A percentile compares a stretch with the other conserved stretches of the same genome.
phyloP scores from a whole-genome alignment of 495 filamentous ascomycete species.

The Glarea lozoyensis region DNA sequence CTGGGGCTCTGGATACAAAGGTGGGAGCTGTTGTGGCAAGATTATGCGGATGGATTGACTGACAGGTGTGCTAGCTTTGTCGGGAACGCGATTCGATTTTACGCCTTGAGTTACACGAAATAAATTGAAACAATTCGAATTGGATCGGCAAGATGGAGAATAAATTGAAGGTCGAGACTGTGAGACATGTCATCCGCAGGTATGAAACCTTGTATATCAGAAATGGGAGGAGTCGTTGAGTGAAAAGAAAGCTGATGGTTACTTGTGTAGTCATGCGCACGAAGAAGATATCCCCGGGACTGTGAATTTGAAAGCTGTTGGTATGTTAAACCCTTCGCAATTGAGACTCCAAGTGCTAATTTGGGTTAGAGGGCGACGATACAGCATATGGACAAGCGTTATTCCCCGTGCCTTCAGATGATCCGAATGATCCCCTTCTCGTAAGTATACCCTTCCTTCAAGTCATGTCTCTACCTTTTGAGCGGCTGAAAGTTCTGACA shows the following conservation, averaged over 20 bases:
- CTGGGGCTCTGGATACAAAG: neutral
- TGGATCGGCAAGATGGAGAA: neutral
- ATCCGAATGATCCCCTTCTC: conserved; percentile 57
- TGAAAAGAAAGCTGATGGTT: neutral
- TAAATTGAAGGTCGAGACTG: too few relatives aligned
- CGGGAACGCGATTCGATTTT: too few relatives aligned
- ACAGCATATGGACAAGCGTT: conserved; percentile 51
- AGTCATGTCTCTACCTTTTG: neutral
- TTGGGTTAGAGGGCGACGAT: conserved; percentile 46
- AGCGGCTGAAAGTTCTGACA: neutral
- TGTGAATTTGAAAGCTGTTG: conserved; percentile 40
- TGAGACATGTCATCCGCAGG: too few relatives aligned
- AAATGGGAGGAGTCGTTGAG: too few relatives aligned
- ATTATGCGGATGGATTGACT: too few relatives aligned
- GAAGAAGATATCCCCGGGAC: conserved; percentile 51
- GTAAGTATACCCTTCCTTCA: conserved; percentile 18
- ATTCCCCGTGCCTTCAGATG: conserved; percentile 52
- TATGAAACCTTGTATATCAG: too few relatives aligned
- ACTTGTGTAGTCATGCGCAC: conserved; percentile 36
- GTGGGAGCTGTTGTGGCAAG: conserved; percentile 1
- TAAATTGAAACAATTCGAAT: neutral
- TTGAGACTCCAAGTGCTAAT: neutral
- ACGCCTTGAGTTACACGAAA: neutral
- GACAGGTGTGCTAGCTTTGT: too few relatives aligned
- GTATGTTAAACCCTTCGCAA: conserved; percentile 15